Evolutionary conservation across 768 basidiomycete species (phyloP).

Genomic region (Royoungia palumana): DNA sequence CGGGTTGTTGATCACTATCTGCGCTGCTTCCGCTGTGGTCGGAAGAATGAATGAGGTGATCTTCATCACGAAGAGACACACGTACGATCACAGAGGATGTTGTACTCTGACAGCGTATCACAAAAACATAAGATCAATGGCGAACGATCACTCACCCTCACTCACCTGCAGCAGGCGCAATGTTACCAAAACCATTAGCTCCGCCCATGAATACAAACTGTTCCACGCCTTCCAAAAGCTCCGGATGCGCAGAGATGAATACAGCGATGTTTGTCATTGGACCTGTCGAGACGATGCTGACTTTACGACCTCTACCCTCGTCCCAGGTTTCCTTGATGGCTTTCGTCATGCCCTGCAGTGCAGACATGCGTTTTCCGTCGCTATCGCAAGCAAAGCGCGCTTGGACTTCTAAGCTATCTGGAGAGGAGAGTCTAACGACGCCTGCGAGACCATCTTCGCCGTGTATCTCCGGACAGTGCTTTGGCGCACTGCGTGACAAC

Average conservation of each 20-base stretch:
- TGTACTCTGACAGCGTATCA: constrained; percentile 55
- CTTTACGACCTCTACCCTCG: constrained; percentile 53
- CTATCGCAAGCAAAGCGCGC: constrained; percentile 44
- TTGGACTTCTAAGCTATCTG: constrained; percentile 46
- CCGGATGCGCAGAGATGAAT: constrained; percentile 58
- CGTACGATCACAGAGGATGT: constrained; percentile 80
- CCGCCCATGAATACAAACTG: constrained; percentile 81
- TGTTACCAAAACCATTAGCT: constrained; percentile 81
- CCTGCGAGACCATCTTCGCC: constrained; percentile 82
- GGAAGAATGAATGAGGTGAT: not conserved
- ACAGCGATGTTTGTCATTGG: constrained; percentile 83
- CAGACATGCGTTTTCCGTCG: constrained; percentile 44
- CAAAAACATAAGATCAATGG: not conserved
- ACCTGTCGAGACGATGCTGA: constrained; percentile 71
- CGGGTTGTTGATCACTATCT: constrained; percentile 73
- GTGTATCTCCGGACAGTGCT: constrained; percentile 76
- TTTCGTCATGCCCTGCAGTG: constrained; percentile 66
- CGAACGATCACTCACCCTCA: not conserved
- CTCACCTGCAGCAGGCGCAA: constrained; percentile 68
- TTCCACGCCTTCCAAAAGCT: constrained; percentile 46
- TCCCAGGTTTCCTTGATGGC: constrained; percentile 56
- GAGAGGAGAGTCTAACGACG: constrained; percentile 67
- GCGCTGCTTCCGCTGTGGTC: constrained; percentile 67
- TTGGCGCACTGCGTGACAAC: constrained; percentile 50
- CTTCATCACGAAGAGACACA: not conserved